These are phyloP conservation scores for Babesia gibsoni DNA, from an alignment of 169 alveolate genomes.

Conservation along the genomic window DNA sequence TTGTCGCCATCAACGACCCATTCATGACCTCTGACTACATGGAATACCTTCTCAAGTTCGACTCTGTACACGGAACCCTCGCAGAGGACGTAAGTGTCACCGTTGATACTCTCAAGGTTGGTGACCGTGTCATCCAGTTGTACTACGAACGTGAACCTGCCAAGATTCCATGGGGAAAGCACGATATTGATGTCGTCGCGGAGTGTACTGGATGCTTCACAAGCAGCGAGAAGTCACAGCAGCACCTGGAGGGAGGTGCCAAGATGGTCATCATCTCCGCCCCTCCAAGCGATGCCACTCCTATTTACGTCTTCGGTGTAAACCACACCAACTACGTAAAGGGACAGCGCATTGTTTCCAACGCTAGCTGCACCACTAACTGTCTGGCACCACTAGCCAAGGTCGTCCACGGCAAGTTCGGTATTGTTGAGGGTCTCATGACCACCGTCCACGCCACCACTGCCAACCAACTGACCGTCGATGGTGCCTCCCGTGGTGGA, in stretches of 20 bases:
- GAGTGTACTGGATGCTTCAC: constrained; percentile 99
- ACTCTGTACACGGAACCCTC: constrained; percentile 94
- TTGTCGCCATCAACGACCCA: constrained; percentile 97
- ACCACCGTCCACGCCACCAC: constrained; percentile 99
- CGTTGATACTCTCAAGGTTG: constrained; percentile 79
- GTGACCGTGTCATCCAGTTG: constrained; percentile 81
- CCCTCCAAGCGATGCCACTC: constrained; percentile 97
- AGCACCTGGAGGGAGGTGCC: constrained; percentile 97
- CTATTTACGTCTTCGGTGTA: constrained; percentile 98
- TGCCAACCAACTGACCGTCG: constrained; percentile 98
- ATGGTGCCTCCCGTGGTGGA: constrained; percentile 99
- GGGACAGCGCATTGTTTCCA: constrained; percentile 90
- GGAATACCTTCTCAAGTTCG: constrained; percentile 93
- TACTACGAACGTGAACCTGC: constrained; percentile 93
- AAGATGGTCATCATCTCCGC: constrained; percentile 98
- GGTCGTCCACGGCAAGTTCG: constrained; percentile 96
- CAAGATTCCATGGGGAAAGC: constrained; percentile 95
- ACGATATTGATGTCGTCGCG: constrained; percentile 93
- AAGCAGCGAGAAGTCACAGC: constrained; percentile 89
- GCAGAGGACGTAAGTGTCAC: constrained; percentile 77
- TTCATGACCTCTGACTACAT: constrained; percentile 94
- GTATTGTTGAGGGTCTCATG: constrained; percentile 98
- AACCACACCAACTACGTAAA: constrained; percentile 91
- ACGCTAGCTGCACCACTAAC: constrained; percentile 99
- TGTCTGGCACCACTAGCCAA: constrained; percentile 99